Evolutionary conservation across 805 yeast species (phyloP), one percentile per base, ranked within the genome.

Genomic region (Lachancea nothofagi): DNA sequence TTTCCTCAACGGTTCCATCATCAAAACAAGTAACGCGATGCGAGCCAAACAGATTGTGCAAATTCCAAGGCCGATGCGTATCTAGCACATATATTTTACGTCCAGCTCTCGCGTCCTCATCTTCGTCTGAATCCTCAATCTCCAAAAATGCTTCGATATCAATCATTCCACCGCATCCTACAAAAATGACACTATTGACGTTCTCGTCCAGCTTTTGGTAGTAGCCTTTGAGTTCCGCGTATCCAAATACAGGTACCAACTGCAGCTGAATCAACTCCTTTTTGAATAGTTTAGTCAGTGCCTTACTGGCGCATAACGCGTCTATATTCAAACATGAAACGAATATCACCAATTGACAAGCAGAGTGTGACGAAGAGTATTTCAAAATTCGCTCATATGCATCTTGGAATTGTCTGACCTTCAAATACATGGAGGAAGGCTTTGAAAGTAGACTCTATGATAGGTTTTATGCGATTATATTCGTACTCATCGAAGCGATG

Each of bases 61-160:
- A 66, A 62, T 89, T 89, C 97, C 98, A 93, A 3, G 98, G 99
- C 47, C 97, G 68, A 48, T 84, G 93, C 3, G 95, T 88, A 62
- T 93, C 99, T 41, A 93, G 71, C 8, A 94, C 75, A 53, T 86
- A 94, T 2, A 90, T 74, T 41, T 58, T 54, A 24, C 20, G 32
- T 3, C 28, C 29, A 10, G 39, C 14, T 6, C 52, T 54, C 6
- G 32, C 33, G 12, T 60, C 66, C 2, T 64, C 62, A 9, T 78
- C 47, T 40, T 71, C 75, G 5, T 75, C 75, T 33, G 74, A 69
- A 3, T 75, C 69, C 41, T 80, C 77, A 9, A 83, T 72, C 13
- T 80, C 85, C 29, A 84, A 67, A 54, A 83, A 83, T 18, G 76
- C 66, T 55, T 84, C 95, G 22, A 93, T 54, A 59, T 93, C 97